Evolutionary conservation across 1,284 basidiomycete species (phyloP).

Genomic region (Sanghuangporus baumii): DNA sequence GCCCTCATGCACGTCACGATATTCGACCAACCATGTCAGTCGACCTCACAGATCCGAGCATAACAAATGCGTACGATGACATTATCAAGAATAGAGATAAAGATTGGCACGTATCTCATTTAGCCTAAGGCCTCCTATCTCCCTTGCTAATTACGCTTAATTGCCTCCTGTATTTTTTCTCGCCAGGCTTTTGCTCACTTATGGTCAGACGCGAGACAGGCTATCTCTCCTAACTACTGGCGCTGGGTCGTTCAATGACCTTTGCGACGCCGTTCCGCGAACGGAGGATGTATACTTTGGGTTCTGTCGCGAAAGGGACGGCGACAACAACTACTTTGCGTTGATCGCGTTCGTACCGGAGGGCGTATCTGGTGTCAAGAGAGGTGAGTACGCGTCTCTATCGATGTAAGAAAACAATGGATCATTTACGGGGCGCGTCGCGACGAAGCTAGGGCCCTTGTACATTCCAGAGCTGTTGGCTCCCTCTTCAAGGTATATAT

Average conservation of each 20-base stretch:
- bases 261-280: conserved; percentile 15
- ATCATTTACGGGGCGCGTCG: background rate
- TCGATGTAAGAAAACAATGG: background rate
- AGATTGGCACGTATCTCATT: conserved; percentile 16
- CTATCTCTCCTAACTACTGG: conserved; percentile 19
- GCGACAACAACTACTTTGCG: conserved; percentile 16
- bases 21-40: conserved; percentile 13
- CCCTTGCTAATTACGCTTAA: background rate
- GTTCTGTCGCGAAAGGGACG: conserved; percentile 20
- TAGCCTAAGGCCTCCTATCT: background rate
- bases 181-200: conserved; percentile 18
- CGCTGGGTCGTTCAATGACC: conserved; percentile 18
- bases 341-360: conserved; percentile 21
- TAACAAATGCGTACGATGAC: conserved; percentile 17
- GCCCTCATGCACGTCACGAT: background rate
- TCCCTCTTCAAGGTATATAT: conserved; percentile 18
- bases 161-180: background rate
- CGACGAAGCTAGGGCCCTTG: conserved; percentile 20
- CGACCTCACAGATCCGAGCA: conserved; percentile 19
- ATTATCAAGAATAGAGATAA: conserved; percentile 15
- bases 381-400: conserved; percentile 18
- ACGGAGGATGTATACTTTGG: conserved; percentile 21
- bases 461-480: conserved; percentile 20
- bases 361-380: conserved; percentile 19
- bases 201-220: conserved; percentile 18